Base-by-base conservation (phyloP, 148 eudicot genomes). In the Nepenthes gracilis region DNA sequence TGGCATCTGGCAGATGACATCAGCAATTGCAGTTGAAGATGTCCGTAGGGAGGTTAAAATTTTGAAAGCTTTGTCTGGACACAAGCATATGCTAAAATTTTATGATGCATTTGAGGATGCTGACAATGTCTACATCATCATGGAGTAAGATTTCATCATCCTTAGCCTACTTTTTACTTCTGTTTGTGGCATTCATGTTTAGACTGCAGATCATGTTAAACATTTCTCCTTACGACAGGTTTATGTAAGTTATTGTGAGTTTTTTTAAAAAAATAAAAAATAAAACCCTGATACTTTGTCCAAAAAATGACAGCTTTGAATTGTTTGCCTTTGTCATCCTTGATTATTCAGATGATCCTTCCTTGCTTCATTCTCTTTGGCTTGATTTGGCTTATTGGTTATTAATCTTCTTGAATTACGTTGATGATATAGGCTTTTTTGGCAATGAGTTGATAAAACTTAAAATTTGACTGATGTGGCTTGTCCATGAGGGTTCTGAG, bases 11-110 rank as follows among this genome's bases (percentile, higher is more conserved):
- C 83, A 93, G 98, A 93, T 93, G 94, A 84, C 91, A 11, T 80
- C 95, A 43, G 95, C 98, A 59, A 88, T 93, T 63, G 84, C 96
- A 54, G 80, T 93, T 64, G 98, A 93, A 81, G 98, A 93, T 86
- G 98, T 93, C 35, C 90, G 96, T 33, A 82, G 98, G 75, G 98
- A 93, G 82, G 96, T 93, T 69, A 93, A 82, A 78, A 85, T 93
- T 56, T 76, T 93, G 75, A 86, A 88, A 78, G 85, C 94, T 11
- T 80, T 93, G 67, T 84, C 95, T 9, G 98, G 99, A 54, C 91
- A 89, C 75, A 62, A 65, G 68, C 80, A 89, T 70, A 80, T 83
- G 70, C 82, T 93, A 71, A 83, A 80, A 67, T 93, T 89, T 67
- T 68, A 89, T 54, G 96, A 93, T 51, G 95, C 86, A 15, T 90